phyloP scores from a whole-genome alignment of 495 filamentous ascomycete genomes.

The Xylaria telfairii region DNA sequence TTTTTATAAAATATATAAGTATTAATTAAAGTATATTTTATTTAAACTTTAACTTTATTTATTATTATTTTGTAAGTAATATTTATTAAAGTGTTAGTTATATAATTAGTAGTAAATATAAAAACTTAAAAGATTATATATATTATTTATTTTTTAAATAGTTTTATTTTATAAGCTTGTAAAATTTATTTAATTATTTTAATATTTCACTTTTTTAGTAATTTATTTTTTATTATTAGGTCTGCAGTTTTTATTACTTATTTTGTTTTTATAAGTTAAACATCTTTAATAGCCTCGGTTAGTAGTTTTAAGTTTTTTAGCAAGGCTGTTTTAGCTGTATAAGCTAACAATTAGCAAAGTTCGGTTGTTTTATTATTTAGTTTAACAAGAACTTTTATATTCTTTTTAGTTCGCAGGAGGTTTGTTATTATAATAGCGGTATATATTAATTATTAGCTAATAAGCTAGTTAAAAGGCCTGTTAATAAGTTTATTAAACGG shows the following conservation, averaged over 20 bases:
- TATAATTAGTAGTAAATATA: neutral
- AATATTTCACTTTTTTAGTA: neutral
- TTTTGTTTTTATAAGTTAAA: conserved; percentile 1
- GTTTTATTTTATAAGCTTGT: neutral
- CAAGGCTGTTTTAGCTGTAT: neutral
- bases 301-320: neutral
- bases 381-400: neutral
- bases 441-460: no score
- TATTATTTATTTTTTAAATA: conserved; percentile 5
- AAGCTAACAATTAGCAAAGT: neutral
- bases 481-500: no score
- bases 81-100: neutral
- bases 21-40: neutral
- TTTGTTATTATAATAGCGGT: neutral
- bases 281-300: neutral
- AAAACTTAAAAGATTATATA: conserved; percentile 2
- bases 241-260: neutral
- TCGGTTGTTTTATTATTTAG: neutral
- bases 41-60: conserved; percentile 1
- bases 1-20: no score
- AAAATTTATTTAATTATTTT: conserved; percentile 8
- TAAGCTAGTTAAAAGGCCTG: no score
- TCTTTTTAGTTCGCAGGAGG: neutral
- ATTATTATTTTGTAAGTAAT: neutral
- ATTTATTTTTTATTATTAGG: neutral